Base-by-base conservation (phyloP, 139 green algal genomes). In the Dunaliella primolecta region DNA sequence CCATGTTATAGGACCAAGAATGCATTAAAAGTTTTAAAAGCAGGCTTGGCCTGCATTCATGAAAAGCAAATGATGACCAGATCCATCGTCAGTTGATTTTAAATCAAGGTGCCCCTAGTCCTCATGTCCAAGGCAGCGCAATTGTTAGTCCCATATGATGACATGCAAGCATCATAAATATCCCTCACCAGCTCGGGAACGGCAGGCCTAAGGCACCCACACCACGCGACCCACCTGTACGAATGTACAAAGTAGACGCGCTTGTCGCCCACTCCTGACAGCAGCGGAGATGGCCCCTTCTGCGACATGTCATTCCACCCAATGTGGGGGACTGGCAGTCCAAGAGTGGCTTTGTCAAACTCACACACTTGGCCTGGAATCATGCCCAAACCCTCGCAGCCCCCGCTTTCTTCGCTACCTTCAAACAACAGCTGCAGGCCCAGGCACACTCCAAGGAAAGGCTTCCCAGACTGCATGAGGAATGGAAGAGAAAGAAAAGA, bases 191-290 rank as follows among this genome's bases (percentile, higher is more conserved):
- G n/a, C n/a, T n/a, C n/a, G n/a, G n/a, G n/a, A n/a, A n/a, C n/a
- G n/a, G n/a, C n/a, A n/a, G n/a, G n/a, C n/a, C n/a, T n/a, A n/a
- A n/a, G n/a, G n/a, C n/a, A n/a, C n/a, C n/a, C n/a, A n/a, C n/a
- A n/a, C n/a, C n/a, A n/a, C n/a, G n/a, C n/a, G n/a, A 27, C 31
- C 1, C 36, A 91, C 87, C 89, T 91, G 91, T 95, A 99, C 1
- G 96, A 98, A 94, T 99, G 97, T 82, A 99, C 97, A 86, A 98
- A 99, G 90, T 99, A 99, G 0, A 99, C 93, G 27, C 98, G 91
- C 64, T 93, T 85, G 35, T 93, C 91, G 27, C 89, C 93, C 21
- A 96, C 90, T 0, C 77, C 72, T 64, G 76, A 83, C 25, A 98
- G 89, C 87, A 98, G 87, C 2, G 36, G 1, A 21, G 78, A 82